Percentiles rank a stretch among this genome's conserved stretches.
These are phyloP conservation scores for Lachnum nothofagi DNA, from an alignment of 2,329 filamentous ascomycete genomes.

Conservation along the genomic window DNA sequence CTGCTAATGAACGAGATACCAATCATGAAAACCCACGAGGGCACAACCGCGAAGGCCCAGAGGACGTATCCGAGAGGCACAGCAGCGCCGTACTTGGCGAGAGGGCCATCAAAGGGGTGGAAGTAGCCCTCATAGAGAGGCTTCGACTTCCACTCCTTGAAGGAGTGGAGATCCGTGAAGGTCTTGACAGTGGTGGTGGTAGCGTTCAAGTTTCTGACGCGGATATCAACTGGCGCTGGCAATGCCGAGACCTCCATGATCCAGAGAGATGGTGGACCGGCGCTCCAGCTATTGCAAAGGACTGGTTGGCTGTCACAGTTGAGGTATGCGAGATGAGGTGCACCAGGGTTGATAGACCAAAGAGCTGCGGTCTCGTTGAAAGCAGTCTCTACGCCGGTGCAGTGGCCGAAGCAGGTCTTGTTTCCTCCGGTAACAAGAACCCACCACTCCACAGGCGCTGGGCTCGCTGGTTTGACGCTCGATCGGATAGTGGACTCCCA, in stretches of 20 bases:
- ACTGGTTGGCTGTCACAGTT: slow-evolving; percentile 72
- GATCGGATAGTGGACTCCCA: slow-evolving; percentile 65
- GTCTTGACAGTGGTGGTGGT: slow-evolving; percentile 62
- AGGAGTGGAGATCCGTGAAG: slow-evolving; percentile 54
- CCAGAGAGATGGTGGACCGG: slow-evolving; percentile 60
- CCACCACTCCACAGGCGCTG: slow-evolving; percentile 69
- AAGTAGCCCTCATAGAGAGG: slow-evolving; percentile 59
- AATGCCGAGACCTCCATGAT: slow-evolving; percentile 62
- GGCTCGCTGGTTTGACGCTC: slow-evolving; percentile 53
- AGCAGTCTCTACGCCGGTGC: slow-evolving; percentile 57
- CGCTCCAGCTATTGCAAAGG: slow-evolving; percentile 70
- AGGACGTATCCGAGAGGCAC: slow-evolving; percentile 63
- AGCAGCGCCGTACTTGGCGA: slow-evolving; percentile 57
- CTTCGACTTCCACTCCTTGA: slow-evolving; percentile 46
- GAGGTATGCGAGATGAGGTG: slow-evolving; percentile 63
- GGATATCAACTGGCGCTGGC: slow-evolving; percentile 59
- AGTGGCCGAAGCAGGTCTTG: slow-evolving; percentile 67
- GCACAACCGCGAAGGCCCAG: slow-evolving; percentile 60
- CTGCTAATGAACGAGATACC: slow-evolving; percentile 67
- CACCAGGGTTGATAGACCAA: slow-evolving; percentile 54
- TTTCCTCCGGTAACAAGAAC: slow-evolving; percentile 70
- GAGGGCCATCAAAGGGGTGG: slow-evolving; percentile 68
- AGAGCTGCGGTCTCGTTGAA: slow-evolving; percentile 62
- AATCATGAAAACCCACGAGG: slow-evolving; percentile 77
- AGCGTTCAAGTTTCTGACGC: slow-evolving; percentile 62